Evolutionary conservation across 1,284 basidiomycete genomes (phyloP).

Genomic region (Irpex sp.): DNA sequence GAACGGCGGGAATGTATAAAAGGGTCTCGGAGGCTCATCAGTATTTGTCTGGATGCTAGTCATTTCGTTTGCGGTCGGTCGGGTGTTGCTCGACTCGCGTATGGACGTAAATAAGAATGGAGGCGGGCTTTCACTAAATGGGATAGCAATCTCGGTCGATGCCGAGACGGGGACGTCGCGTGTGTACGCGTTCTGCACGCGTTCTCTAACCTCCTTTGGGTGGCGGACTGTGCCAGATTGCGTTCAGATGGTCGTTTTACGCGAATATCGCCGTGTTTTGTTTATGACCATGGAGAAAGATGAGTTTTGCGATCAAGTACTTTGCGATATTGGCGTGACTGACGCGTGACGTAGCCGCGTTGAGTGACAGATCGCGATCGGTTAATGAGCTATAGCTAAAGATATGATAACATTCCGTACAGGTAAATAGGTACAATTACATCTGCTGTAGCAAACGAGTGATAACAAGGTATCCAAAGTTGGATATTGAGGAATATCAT

Average conservation of each 20-base stretch:
- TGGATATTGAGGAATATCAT: too few relatives aligned
- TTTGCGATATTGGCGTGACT: neutral
- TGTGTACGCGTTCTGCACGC: neutral
- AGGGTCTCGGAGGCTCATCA: conserved; percentile 5
- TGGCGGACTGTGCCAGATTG: neutral
- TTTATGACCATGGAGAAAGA: neutral
- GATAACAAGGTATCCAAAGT: neutral
- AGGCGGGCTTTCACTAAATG: neutral
- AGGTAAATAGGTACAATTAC: too few relatives aligned
- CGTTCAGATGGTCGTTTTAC: neutral
- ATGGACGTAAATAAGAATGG: neutral
- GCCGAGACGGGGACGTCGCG: neutral
- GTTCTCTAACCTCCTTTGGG: too few relatives aligned
- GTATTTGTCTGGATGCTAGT: neutral
- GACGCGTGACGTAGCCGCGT: neutral
- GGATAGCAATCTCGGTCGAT: neutral
- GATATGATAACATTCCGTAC: too few relatives aligned
- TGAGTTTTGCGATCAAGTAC: neutral
- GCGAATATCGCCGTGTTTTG: neutral
- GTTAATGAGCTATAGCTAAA: neutral
- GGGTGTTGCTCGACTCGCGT: neutral
- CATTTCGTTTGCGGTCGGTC: neutral
- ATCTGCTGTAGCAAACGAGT: too few relatives aligned
- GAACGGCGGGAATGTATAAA: conserved; percentile 55
- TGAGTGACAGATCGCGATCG: neutral